These are phyloP conservation scores for Adiantum capillusveneris DNA, from an alignment of 75 land plant species.

Conservation along the genomic window DNA sequence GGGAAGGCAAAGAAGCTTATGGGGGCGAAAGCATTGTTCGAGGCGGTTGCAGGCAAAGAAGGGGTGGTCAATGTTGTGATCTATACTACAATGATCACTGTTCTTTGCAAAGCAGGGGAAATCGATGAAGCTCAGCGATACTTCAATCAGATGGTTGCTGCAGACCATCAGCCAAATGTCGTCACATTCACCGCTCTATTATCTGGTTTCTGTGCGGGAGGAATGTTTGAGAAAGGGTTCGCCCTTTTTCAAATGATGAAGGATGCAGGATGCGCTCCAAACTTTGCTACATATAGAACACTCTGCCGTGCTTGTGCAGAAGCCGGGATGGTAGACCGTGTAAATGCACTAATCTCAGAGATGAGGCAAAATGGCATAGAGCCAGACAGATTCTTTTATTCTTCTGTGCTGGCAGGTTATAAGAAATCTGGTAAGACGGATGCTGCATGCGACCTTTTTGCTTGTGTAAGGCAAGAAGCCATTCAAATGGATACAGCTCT, in stretches of 20 bases:
- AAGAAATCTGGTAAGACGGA: slow-evolving; percentile 45
- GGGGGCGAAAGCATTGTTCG: slow-evolving; percentile 11
- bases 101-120: slow-evolving; percentile 50
- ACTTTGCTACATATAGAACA: slow-evolving; percentile 51
- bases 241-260: slow-evolving; percentile 43
- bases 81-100: slow-evolving; percentile 50
- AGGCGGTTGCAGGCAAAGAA: slow-evolving; percentile 3
- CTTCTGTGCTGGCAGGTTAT: slow-evolving; percentile 45
- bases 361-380: slow-evolving; percentile 52
- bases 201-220: slow-evolving; percentile 28
- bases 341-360: slow-evolving; percentile 36
- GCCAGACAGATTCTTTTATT: slow-evolving; percentile 31
- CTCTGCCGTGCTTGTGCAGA: slow-evolving; percentile 47
- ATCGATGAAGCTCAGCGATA: slow-evolving; percentile 42
- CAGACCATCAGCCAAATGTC: slow-evolving; percentile 57
- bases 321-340: slow-evolving; percentile 42
- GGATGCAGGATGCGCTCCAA: slow-evolving; percentile 38
- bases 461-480: slow-evolving; percentile 25
- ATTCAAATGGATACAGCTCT: not conserved
- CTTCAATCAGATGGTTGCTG: slow-evolving; percentile 49
- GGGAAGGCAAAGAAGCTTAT: slow-evolving; percentile 7
- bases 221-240: slow-evolving; percentile 29
- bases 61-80: slow-evolving; percentile 18
- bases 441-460: slow-evolving; percentile 39
- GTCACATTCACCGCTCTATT: slow-evolving; percentile 59